These are phyloP conservation scores for Arctostaphylos glauca DNA, from an alignment of 148 eudicot species.

Conservation along the genomic window DNA sequence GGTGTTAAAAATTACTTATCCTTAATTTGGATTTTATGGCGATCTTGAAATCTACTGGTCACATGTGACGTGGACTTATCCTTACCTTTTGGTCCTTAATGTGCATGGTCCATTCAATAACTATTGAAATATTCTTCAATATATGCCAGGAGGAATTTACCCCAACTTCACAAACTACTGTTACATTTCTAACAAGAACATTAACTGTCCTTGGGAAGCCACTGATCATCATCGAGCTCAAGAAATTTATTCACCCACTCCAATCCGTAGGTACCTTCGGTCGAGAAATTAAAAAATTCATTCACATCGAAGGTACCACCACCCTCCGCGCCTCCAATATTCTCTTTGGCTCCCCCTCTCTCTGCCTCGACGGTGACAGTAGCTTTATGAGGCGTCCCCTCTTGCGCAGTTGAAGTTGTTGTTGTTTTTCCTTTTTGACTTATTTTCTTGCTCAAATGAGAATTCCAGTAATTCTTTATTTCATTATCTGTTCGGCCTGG, in stretches of 20 bases:
- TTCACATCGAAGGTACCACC: slow-evolving; percentile 9
- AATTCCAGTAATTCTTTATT: slow-evolving; percentile 47
- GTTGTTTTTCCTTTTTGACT: not conserved
- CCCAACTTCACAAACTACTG: no score
- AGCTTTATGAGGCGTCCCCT: no score
- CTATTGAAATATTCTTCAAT: no score
- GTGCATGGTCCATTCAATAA: no score
- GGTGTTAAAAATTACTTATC: no score
- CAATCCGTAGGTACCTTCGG: slow-evolving; percentile 20
- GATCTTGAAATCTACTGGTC: no score
- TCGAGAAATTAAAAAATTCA: slow-evolving; percentile 28
- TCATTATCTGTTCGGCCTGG: slow-evolving; percentile 51
- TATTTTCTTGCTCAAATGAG: slow-evolving; percentile 42
- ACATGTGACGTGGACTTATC: no score
- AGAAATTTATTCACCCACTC: slow-evolving; percentile 27
- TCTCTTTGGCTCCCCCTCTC: not conserved
- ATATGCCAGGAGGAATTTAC: no score
- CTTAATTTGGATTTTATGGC: no score
- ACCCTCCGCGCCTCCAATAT: not conserved
- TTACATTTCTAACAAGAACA: no score
- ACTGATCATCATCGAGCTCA: slow-evolving; percentile 11
- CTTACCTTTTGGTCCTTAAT: no score
- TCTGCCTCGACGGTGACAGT: not conserved
- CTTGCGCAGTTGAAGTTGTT: not conserved
- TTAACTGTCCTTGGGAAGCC: not conserved